Evolutionary conservation across 192 early-diverging fungal genomes (phyloP).

Genomic region (Coemansia sp.): DNA sequence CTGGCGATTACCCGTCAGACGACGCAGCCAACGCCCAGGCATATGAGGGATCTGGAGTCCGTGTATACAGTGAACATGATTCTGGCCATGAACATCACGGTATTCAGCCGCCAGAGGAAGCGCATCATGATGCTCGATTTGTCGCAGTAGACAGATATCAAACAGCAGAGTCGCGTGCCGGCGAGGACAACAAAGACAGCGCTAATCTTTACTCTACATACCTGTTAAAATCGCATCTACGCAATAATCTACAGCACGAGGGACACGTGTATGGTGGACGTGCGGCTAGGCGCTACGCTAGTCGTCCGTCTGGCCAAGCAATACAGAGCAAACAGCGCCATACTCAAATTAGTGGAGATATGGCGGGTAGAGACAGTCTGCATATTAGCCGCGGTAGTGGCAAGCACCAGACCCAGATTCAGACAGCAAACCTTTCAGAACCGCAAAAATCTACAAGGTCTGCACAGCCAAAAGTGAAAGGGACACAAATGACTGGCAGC

Average conservation of each 20-base stretch:
- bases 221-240: constrained; percentile 51
- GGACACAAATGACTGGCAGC: background rate
- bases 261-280: constrained; percentile 2
- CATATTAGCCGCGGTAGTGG: background rate
- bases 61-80: background rate
- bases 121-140: background rate
- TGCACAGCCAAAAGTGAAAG: background rate
- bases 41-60: background rate
- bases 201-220: constrained; percentile 48
- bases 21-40: background rate
- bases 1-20: background rate
- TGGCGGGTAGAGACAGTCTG: background rate
- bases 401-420: background rate
- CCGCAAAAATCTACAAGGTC: background rate
- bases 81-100: background rate
- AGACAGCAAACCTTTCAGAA: background rate
- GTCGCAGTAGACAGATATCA: background rate
- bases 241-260: constrained; percentile 37
- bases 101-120: background rate
- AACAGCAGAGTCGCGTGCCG: background rate
- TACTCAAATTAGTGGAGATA: background rate
- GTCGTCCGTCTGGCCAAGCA: constrained; percentile 15
- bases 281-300: constrained; percentile 17
- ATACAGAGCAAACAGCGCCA: constrained; percentile 1
- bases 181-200: constrained; percentile 11